Conservation (phyloP, 805 yeast genomes). For the Saturnispora zaruensis region DNA sequence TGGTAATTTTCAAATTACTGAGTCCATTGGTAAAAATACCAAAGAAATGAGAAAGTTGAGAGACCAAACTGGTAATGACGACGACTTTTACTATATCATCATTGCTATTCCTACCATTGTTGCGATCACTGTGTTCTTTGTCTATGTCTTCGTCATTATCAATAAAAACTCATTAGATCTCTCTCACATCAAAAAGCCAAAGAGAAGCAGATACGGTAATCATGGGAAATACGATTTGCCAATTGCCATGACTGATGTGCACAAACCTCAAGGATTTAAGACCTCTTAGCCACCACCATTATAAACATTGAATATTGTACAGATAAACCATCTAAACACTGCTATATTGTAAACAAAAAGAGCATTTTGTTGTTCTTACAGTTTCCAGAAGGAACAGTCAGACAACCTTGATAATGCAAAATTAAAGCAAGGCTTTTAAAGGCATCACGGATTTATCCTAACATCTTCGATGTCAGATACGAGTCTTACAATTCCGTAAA, state of each 20-base stretch:
- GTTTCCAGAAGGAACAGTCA: background rate
- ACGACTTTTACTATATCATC: conserved; percentile 46
- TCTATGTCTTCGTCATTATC: conserved; percentile 54
- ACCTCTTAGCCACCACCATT: conserved; percentile 9
- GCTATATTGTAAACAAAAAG: background rate
- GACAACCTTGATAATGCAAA: conserved; percentile 3
- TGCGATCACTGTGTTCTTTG: conserved; percentile 45
- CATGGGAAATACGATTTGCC: conserved; percentile 24
- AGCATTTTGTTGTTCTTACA: background rate
- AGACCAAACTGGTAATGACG: conserved; percentile 35
- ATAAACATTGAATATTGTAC: background rate
- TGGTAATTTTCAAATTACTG: conserved; percentile 41
- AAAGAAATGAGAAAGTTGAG: conserved; percentile 25
- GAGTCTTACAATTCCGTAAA: conserved; percentile 10
- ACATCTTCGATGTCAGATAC: conserved; percentile 12
- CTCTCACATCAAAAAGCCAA: conserved; percentile 34
- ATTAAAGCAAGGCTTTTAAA: conserved; percentile 5
- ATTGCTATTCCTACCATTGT: conserved; percentile 64
- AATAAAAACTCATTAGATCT: conserved; percentile 52
- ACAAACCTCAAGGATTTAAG: conserved; percentile 20
- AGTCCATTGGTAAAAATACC: conserved; percentile 42
- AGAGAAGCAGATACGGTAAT: conserved; percentile 28
- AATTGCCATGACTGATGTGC: conserved; percentile 23
- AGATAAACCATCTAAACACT: background rate
- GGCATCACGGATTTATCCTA: background rate